These are phyloP conservation scores for Drechmeria coniospora DNA, from an alignment of 2,329 filamentous ascomycete species.

Conservation along the genomic window DNA sequence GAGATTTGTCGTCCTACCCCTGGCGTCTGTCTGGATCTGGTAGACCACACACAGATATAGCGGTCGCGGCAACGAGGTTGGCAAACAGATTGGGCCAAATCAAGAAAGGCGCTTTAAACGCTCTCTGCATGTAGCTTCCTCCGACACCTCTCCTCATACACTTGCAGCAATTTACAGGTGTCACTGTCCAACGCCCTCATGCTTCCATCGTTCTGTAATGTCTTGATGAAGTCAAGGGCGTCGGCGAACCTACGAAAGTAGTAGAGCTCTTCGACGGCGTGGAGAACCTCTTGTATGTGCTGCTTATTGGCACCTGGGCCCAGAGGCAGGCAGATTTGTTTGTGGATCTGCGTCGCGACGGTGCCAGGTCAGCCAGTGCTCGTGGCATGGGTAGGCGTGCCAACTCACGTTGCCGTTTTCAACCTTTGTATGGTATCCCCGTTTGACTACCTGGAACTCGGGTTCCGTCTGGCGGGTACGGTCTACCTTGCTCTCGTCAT, in stretches of 20 bases:
- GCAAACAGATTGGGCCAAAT: background rate
- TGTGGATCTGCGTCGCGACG: conserved; percentile 22
- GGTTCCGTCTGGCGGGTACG: conserved; percentile 32
- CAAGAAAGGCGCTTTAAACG: background rate
- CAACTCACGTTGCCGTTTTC: conserved; percentile 40
- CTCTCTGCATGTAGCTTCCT: conserved; percentile 11
- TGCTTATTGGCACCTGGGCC: conserved; percentile 24
- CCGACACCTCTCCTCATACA: conserved; percentile 27
- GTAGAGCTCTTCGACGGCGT: conserved; percentile 43
- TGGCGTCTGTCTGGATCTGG: too few species aligned
- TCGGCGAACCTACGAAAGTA: conserved; percentile 33
- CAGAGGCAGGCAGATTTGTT: conserved; percentile 26
- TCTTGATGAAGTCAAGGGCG: conserved; percentile 24
- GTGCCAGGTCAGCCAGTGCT: background rate
- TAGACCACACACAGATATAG: too few species aligned
- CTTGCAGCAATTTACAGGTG: conserved; percentile 20
- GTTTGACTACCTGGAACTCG: conserved; percentile 30
- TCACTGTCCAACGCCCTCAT: conserved; percentile 26
- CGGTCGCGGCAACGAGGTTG: background rate
- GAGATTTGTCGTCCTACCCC: too few species aligned
- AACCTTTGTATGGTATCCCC: conserved; percentile 29
- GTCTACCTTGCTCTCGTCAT: conserved; percentile 9
- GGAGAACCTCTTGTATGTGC: conserved; percentile 32
- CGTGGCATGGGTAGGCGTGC: too few species aligned
- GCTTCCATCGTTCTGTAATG: conserved; percentile 16